These are phyloP conservation scores for Rhododendron ovatum DNA, from an alignment of 148 eudicot species.

Conservation along the genomic window DNA sequence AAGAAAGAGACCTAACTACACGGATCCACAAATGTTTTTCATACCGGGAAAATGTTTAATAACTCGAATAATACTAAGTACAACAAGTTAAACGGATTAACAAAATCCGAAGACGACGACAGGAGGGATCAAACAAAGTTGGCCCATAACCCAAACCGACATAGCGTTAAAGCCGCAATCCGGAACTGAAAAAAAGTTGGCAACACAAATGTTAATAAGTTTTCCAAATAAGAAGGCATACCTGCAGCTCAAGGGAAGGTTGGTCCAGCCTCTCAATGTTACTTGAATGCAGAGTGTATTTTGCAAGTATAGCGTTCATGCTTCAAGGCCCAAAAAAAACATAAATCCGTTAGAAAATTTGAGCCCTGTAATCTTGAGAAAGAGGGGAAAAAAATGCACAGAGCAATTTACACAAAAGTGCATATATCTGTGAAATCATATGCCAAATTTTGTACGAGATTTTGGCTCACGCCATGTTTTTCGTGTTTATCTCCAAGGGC, in stretches of 20 bases:
- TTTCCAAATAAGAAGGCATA: neutral
- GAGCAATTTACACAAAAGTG: neutral
- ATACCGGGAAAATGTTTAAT: too few species aligned
- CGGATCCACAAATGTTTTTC: neutral
- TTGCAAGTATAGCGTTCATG: conserved; percentile 52
- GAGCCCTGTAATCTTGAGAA: neutral
- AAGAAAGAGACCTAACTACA: neutral
- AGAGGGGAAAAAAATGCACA: neutral
- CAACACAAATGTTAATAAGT: neutral
- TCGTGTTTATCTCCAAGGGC: too few species aligned
- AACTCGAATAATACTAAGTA: too few species aligned
- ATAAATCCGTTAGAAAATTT: neutral
- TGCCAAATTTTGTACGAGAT: neutral
- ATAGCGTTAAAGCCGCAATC: too few species aligned
- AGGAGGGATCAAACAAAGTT: too few species aligned
- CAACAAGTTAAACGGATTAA: too few species aligned
- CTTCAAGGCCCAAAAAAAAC: conserved; percentile 21
- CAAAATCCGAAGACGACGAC: too few species aligned
- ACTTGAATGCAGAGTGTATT: conserved; percentile 34
- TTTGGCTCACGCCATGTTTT: too few species aligned
- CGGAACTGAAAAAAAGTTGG: neutral
- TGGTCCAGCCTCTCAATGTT: conserved; percentile 20
- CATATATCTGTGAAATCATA: too few species aligned
- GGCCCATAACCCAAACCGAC: too few species aligned
- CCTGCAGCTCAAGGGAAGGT: conserved; percentile 46